Evolutionary conservation across 345 rosid genomes (phyloP).

Genomic region (Noccaea caerulescens): DNA sequence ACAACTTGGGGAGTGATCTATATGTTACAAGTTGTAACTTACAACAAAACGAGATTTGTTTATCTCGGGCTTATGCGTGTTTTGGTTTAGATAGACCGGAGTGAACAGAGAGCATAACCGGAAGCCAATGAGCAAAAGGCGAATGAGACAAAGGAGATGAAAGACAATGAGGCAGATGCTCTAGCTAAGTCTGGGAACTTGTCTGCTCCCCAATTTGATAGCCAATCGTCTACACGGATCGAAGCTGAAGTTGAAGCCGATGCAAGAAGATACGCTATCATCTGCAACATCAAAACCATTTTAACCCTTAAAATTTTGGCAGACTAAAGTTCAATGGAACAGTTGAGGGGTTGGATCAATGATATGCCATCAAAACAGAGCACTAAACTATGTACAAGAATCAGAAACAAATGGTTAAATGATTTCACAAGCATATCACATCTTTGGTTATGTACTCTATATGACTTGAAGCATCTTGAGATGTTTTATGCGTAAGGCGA

Average conservation of each 20-base stretch:
- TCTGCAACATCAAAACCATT: conserved; percentile 47
- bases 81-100: conserved; percentile 44
- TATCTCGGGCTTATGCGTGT: conserved; percentile 19
- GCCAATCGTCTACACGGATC: conserved; percentile 82
- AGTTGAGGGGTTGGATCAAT: not conserved
- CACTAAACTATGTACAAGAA: not conserved
- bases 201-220: conserved; percentile 80
- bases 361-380: conserved; percentile 9
- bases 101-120: conserved; percentile 65
- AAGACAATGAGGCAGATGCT: conserved; percentile 68
- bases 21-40: not conserved
- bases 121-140: conserved; percentile 73
- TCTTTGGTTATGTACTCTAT: not conserved
- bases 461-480: not conserved
- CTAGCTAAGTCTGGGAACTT: conserved; percentile 82
- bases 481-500: not conserved
- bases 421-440: conserved; percentile 8
- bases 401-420: not conserved
- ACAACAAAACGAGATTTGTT: conserved; percentile 8
- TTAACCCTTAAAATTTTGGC: not conserved
- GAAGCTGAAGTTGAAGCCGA: conserved; percentile 88
- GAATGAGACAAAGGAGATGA: conserved; percentile 67
- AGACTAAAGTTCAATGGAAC: not conserved
- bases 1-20: not conserved
- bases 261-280: conserved; percentile 76